phyloP scores from a whole-genome alignment of 768 basidiomycete genomes.

The Mycena pura region DNA sequence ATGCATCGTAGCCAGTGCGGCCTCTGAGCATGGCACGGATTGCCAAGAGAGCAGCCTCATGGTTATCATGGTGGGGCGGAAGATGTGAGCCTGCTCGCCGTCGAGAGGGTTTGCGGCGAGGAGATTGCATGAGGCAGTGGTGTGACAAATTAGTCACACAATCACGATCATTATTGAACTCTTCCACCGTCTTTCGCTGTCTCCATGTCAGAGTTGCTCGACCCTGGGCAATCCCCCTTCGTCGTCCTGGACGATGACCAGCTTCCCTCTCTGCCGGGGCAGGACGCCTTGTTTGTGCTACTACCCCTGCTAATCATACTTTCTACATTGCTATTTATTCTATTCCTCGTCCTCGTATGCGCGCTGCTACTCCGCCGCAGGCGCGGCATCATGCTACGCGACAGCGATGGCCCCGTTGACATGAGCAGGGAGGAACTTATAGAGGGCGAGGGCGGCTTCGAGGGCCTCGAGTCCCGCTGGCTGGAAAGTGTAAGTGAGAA shows the following conservation, averaged over 20 bases:
- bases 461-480: constrained; percentile 92
- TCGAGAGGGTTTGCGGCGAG: constrained; percentile 57
- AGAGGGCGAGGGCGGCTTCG: constrained; percentile 92
- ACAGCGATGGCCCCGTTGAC: constrained; percentile 92
- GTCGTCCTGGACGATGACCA: constrained; percentile 24
- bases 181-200: no score
- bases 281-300: constrained; percentile 82
- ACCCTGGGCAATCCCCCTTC: not conserved
- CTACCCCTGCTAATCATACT: constrained; percentile 94
- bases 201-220: not conserved
- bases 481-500: constrained; percentile 79
- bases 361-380: constrained; percentile 83
- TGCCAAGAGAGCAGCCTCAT: constrained; percentile 68
- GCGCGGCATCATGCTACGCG: constrained; percentile 78
- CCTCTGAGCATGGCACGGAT: constrained; percentile 87
- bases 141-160: not conserved
- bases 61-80: constrained; percentile 65
- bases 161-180: not conserved
- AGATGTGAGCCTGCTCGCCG: constrained; percentile 66
- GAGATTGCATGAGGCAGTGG: not conserved
- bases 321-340: constrained; percentile 89
- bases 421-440: constrained; percentile 91
- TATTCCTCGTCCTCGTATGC: constrained; percentile 90
- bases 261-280: constrained; percentile 36
- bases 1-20: constrained; percentile 92